Evolutionary conservation across 345 rosid species (phyloP), one percentile per base, ranked within the genome.

Genomic region (Citropsis articulata): DNA sequence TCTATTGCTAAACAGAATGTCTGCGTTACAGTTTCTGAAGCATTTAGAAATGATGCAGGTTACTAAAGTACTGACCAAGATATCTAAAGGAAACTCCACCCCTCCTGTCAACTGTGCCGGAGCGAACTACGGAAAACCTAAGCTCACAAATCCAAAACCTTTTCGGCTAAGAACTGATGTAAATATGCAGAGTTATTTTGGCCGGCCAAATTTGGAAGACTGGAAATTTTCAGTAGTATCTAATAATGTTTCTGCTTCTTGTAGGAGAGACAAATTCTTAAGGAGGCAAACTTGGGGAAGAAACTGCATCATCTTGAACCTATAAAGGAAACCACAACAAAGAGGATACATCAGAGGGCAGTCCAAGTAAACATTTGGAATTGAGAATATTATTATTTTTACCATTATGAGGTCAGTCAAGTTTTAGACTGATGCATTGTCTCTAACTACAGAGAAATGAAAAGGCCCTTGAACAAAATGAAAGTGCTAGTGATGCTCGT

Each of bases 121-220:
- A 75, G 76, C 84, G 71, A 89, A 89, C 85, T 86, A 85, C 63
- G 79, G 73, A 75, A 94, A 91, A 78, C 94, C 95, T 69, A 92
- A 85, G 84, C 88, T 91, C 35, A 96, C 98, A 7, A 87, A 91
- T 89, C 98, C 99, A 66, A 96, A 90, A 87, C 99, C 99, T 56
- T 96, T 96, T 81, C 84, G 99, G 78, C 91, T 96, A 60, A 89
- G 98, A 86, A 94, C 98, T 21, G 92, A 96, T 89, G 99, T 96
- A 96, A 88, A 98, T 92, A 89, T 66, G 91, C 73, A 35, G 80
- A 77, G 31, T 78, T 73, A 65, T 53, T 12, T 31, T 27, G 42
- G 60, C 72, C 60, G 13, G 28, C 25, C 53, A 63, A 28, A 76
- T 25, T 69, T 25, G 13, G 19, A 27, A 57, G 63, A 75, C 5